Base-by-base conservation (phyloP, 176 grass and related monocot genomes). In the Areca catechu region DNA sequence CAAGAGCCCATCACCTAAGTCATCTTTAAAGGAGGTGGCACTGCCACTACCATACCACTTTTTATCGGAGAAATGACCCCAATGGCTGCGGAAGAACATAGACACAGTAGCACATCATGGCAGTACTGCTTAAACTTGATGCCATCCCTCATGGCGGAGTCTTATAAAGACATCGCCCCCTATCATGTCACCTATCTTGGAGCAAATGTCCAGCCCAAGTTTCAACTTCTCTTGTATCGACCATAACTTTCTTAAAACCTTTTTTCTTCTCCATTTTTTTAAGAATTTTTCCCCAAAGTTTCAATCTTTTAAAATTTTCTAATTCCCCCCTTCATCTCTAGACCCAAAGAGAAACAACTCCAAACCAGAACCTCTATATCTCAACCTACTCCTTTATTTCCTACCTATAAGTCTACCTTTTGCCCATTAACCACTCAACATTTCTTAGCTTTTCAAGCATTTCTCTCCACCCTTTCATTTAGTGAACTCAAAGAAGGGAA, bases 91-190 rank as follows among this genome's bases (percentile, higher is more conserved):
- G 76, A 73, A 67, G 85, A 88, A 49, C 85, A 88, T 15, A 83
- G 52, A 30, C 83, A 88, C 16, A 80, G 85, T 5, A 88, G 68
- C 76, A 88, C 80, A 60, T 73, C 79, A 72, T 88, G 83, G 56
- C 83, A 80, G 64, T 88, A 81, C 59, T 80, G 76, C 61, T 61
- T 61, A 63, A 83, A 49, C 2, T 24, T 76, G 37, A 74, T 69
- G n/a, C 76, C 72, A 15, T 76, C 29, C 52, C 75, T 29, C 7
- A 80, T 49, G 5, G 60, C 72, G 1, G 59, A 80, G 49, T 89
- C 85, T 56, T 80, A 89, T 20, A 83, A 56, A 7, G 53, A 20
- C 30, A 89, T 83, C 0, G 76, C 85, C 1, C 9, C 55, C 51
- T 59, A 83, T 66, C 24, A 89, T 76, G 60, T 83, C 72, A 30